Conservation (phyloP, 768 basidiomycete genomes). For the Thelephora ganbajun region DNA sequence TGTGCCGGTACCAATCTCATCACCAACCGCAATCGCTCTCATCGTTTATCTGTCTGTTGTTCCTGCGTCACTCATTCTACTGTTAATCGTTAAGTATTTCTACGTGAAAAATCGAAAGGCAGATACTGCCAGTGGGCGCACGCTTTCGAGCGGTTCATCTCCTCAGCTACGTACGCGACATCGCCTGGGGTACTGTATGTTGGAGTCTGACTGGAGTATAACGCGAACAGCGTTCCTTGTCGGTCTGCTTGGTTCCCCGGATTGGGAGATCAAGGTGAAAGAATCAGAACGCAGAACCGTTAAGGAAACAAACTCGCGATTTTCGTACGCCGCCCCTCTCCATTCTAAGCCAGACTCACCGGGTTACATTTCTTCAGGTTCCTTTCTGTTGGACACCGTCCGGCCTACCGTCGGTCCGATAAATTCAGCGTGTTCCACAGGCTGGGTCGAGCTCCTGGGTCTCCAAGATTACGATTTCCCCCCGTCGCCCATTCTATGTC, state of each 20-base stretch:
- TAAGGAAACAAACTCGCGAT: too few species aligned
- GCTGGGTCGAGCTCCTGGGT: not conserved
- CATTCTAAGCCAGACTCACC: too few species aligned
- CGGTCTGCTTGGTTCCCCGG: not conserved
- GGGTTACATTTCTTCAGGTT: too few species aligned
- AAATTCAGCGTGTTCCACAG: not conserved
- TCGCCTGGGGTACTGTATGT: too few species aligned
- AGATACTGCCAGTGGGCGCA: not conserved
- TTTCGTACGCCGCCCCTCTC: too few species aligned
- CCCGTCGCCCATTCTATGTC: not conserved
- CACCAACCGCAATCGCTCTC: not conserved
- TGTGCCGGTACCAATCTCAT: not conserved
- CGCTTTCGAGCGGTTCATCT: not conserved
- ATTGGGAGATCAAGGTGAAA: not conserved
- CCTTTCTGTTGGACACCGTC: not conserved
- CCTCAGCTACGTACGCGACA: not conserved
- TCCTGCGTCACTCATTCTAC: not conserved
- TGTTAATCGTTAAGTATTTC: not conserved
- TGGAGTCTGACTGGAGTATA: not conserved
- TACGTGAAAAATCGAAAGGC: not conserved
- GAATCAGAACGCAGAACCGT: not conserved
- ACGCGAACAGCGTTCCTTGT: not conserved
- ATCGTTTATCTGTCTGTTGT: not conserved
- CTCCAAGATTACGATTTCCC: not conserved
- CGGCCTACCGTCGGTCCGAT: not conserved